phyloP scores from a whole-genome alignment of 2,329 filamentous ascomycete species.

The Alternaria triticina region DNA sequence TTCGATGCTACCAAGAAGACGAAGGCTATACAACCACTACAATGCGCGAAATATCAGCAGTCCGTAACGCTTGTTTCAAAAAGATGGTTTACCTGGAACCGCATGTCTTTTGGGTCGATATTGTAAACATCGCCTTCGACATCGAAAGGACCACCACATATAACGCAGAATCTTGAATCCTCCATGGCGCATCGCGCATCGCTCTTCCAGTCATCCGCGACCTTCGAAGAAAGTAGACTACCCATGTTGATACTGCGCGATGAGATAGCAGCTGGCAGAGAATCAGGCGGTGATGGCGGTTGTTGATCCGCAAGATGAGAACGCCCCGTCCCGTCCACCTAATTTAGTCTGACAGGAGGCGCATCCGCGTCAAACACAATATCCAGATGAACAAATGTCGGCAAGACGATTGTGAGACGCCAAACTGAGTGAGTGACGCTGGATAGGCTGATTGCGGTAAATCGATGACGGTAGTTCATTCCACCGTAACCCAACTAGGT shows the following conservation, averaged over 20 bases:
- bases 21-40: conserved; percentile 35
- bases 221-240: conserved; percentile 17
- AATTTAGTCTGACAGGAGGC: not conserved
- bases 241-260: conserved; percentile 16
- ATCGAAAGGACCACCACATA: conserved; percentile 37
- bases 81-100: conserved; percentile 22
- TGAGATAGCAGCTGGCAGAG: not conserved
- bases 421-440: not conserved
- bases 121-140: conserved; percentile 29
- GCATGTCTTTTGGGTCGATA: conserved; percentile 22
- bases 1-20: conserved; percentile 22
- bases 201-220: conserved; percentile 15
- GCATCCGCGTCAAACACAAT: not conserved
- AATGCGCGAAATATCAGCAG: not conserved
- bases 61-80: not conserved
- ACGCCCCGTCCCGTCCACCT: not conserved
- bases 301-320: not conserved
- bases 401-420: not conserved
- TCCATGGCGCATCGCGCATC: conserved; percentile 31
- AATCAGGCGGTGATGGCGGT: not conserved
- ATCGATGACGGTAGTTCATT: conserved; percentile 15
- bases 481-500: not conserved
- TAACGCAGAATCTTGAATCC: conserved; percentile 29
- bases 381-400: not conserved
- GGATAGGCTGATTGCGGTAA: not conserved